Evolutionary conservation across 345 rosid genomes (phyloP), one percentile per base, ranked within the genome.

Genomic region (Limnanthes douglasii): DNA sequence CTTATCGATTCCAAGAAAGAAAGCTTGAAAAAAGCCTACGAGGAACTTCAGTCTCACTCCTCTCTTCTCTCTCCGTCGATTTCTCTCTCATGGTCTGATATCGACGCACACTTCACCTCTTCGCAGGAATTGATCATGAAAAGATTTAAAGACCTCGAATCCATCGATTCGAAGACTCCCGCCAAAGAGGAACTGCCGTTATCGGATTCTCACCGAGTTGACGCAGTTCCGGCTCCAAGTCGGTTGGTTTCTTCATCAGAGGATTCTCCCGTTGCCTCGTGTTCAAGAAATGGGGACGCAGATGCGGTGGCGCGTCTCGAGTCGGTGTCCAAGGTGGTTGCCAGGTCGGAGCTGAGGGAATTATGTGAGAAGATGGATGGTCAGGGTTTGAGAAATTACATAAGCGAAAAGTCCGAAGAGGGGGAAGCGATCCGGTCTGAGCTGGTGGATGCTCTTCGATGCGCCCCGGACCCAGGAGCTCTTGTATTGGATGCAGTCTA

Each of bases 401-500:
- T 77, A 6, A 53, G 27, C 4, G 59, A 45, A 9, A 39, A 14
- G n/a, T 36, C 54, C n/a, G 66, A 62, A 3, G 71, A 65, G 43
- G 41, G 67, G 12, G 53, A 33, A 1, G 37, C 56, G 0, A 60
- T 65, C 8, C 59, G 65, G 33, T 39, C 24, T 0, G 78, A 70
- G 59, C 70, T 75, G 6, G 32, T 41, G 0, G 59, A 20, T 0
- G 73, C 78, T 26, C 25, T 82, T 35, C 51, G 57, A 18, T 26
- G 15, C 5, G 57, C 72, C 5, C 24, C 50, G 2, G 75, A 82
- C 45, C 73, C 78, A 1, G 76, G 68, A 4, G 17, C 49, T 6
- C 34, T 82, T 60, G 64, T 86, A 27, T 54, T 86, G 25, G 81
- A 69, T 54, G 93, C 84, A 15, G 36, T 82, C 48, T 70, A 61